phyloP scores from a whole-genome alignment of 768 basidiomycete species.

The Pleurotus tuber-regium region DNA sequence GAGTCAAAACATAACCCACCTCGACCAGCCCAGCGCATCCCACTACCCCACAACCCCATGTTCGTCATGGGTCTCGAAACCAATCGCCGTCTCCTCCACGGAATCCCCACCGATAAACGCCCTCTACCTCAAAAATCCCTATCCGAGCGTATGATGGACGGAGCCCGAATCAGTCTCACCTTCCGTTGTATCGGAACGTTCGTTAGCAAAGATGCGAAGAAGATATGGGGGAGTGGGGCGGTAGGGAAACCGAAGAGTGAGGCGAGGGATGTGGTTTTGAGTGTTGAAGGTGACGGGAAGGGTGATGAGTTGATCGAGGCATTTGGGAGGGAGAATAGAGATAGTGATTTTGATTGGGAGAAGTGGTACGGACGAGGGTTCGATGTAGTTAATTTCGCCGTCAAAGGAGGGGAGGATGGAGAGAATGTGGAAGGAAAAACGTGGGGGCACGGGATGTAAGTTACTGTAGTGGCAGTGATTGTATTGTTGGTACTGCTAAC shows the following conservation, averaged over 20 bases:
- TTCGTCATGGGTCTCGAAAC: constrained; percentile 77
- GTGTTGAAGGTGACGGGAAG: constrained; percentile 42
- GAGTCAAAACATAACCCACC: background rate
- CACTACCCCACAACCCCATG: constrained; percentile 79
- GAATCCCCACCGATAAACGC: constrained; percentile 75
- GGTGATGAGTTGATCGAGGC: constrained; percentile 42
- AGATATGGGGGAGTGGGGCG: constrained; percentile 76
- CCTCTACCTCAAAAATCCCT: constrained; percentile 47
- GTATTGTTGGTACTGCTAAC: too few species aligned
- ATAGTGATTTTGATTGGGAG: constrained; percentile 71
- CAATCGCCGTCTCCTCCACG: constrained; percentile 74
- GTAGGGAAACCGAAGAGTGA: constrained; percentile 55
- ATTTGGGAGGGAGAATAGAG: constrained; percentile 75
- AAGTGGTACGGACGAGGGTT: constrained; percentile 61
- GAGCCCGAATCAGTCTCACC: constrained; percentile 75
- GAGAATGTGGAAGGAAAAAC: too few species aligned
- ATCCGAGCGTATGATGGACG: constrained; percentile 53
- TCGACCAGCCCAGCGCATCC: constrained; percentile 56
- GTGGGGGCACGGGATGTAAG: too few species aligned
- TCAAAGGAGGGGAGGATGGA: background rate
- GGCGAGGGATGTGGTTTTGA: constrained; percentile 53
- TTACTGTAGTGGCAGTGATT: too few species aligned
- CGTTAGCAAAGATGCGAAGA: constrained; percentile 43
- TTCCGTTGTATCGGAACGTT: constrained; percentile 81
- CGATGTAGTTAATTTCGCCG: constrained; percentile 60